Conservation (phyloP, 164 flowering plant genomes). For the Liriodendron chinense region DNA sequence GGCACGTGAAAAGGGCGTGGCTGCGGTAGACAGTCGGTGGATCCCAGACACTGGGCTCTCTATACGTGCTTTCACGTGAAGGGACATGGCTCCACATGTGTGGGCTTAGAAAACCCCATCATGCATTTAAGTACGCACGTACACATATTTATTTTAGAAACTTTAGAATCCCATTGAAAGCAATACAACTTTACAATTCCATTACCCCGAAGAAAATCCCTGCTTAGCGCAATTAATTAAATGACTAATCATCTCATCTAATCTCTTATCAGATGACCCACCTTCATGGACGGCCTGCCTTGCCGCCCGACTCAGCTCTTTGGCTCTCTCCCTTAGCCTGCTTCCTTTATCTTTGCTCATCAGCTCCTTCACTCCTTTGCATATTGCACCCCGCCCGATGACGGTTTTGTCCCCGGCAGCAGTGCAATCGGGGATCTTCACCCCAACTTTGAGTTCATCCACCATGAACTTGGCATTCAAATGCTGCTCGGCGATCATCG, state of each 20-base stretch:
- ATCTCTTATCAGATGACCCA: slow-evolving; percentile 42
- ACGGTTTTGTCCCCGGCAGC: slow-evolving; percentile 30
- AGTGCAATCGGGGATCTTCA: slow-evolving; percentile 5
- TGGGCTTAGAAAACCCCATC: too few relatives aligned
- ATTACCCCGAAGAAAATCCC: too few relatives aligned
- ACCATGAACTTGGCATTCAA: slow-evolving; percentile 29
- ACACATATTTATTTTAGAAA: too few relatives aligned
- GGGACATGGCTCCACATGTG: too few relatives aligned
- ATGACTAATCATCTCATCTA: slow-evolving; percentile 8
- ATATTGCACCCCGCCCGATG: slow-evolving; percentile 28
- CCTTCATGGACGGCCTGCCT: slow-evolving; percentile 38
- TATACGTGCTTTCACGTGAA: too few relatives aligned
- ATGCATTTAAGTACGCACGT: too few relatives aligned
- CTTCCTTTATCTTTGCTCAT: slow-evolving; percentile 47
- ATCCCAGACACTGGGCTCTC: too few relatives aligned
- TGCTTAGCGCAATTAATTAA: neutral
- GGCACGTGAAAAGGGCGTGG: too few relatives aligned
- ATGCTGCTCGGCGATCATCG: slow-evolving; percentile 32
- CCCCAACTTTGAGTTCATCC: slow-evolving; percentile 27
- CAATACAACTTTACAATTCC: too few relatives aligned
- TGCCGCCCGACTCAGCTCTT: slow-evolving; percentile 32
- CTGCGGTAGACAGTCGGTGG: too few relatives aligned
- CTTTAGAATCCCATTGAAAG: too few relatives aligned
- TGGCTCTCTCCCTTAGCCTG: slow-evolving; percentile 37
- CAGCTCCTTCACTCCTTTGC: slow-evolving; percentile 36